Percentiles rank a stretch among this genome's conserved stretches.
Conservation (phyloP, 108 stramenopile species). For the Cyclotella cryptica region DNA sequence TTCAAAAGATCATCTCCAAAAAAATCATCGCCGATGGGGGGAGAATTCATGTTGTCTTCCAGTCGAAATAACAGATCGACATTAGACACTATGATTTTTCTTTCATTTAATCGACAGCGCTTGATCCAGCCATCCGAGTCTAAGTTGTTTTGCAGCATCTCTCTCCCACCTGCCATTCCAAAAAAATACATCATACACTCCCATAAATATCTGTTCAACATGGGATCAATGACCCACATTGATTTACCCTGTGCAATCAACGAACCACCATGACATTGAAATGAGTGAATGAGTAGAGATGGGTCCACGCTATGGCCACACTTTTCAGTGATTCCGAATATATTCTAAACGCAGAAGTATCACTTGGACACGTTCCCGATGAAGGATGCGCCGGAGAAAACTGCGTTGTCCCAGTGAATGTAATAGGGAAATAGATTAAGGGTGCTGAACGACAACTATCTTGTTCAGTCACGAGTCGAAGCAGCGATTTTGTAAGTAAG, state of each 20-base stretch:
- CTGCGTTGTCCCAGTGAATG: slow-evolving; percentile 84
- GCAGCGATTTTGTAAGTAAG: slow-evolving; percentile 56
- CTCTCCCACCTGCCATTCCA: slow-evolving; percentile 69
- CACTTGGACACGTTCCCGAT: slow-evolving; percentile 70
- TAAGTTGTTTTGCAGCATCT: slow-evolving; percentile 53
- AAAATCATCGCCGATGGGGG: too few relatives aligned
- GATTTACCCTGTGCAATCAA: slow-evolving; percentile 69
- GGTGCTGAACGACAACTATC: slow-evolving; percentile 21
- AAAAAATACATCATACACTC: slow-evolving; percentile 91
- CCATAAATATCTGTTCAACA: slow-evolving; percentile 67
- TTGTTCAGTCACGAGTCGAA: slow-evolving; percentile 41
- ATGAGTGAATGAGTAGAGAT: slow-evolving; percentile 54
- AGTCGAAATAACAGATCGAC: slow-evolving; percentile 80
- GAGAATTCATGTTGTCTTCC: not conserved
- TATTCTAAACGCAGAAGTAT: slow-evolving; percentile 72
- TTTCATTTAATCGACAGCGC: slow-evolving; percentile 53
- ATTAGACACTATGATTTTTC: slow-evolving; percentile 77
- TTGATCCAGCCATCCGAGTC: slow-evolving; percentile 84
- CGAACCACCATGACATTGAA: slow-evolving; percentile 70
- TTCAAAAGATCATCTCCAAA: not conserved
- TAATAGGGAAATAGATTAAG: slow-evolving; percentile 92
- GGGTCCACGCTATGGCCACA: slow-evolving; percentile 88
- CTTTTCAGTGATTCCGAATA: slow-evolving; percentile 77
- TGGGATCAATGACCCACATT: slow-evolving; percentile 82
- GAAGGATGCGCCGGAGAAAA: slow-evolving; percentile 54